Conservation (phyloP, 108 stramenopile genomes). For the Hondaea fermentalgiana region DNA sequence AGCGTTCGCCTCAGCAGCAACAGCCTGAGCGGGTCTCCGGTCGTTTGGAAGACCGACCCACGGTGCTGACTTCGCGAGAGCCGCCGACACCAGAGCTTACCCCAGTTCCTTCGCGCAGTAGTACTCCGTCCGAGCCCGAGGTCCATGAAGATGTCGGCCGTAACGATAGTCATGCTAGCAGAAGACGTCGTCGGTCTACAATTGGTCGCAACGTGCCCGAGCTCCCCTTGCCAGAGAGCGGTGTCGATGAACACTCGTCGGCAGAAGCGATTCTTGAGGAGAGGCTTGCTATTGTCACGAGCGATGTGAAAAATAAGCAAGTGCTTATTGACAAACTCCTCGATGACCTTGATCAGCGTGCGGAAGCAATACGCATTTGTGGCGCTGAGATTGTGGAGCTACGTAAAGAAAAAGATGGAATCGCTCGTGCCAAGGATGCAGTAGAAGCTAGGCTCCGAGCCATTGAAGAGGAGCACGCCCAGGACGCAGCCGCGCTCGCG, state of each 20-base stretch:
- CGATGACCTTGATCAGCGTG: neutral
- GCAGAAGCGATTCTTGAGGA: neutral
- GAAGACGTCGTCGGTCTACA: no score
- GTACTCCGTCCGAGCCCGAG: no score
- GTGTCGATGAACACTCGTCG: neutral
- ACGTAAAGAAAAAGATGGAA: neutral
- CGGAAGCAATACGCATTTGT: neutral
- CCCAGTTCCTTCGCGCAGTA: no score
- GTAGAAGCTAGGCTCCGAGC: neutral
- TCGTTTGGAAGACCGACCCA: no score
- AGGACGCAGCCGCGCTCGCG: neutral
- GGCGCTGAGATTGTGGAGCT: neutral
- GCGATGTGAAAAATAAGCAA: neutral
- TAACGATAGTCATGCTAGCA: no score
- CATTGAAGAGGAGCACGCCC: neutral
- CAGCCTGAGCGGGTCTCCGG: no score
- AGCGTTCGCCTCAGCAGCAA: no score
- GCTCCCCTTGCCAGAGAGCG: neutral
- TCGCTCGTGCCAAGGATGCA: neutral
- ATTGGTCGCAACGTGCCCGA: no score
- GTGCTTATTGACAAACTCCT: neutral
- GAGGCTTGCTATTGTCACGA: neutral
- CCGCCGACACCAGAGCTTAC: no score
- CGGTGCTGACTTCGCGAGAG: no score
- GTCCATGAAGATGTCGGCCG: no score